Evolutionary conservation across 805 yeast species (phyloP).

Genomic region (Pichia occidentalis): DNA sequence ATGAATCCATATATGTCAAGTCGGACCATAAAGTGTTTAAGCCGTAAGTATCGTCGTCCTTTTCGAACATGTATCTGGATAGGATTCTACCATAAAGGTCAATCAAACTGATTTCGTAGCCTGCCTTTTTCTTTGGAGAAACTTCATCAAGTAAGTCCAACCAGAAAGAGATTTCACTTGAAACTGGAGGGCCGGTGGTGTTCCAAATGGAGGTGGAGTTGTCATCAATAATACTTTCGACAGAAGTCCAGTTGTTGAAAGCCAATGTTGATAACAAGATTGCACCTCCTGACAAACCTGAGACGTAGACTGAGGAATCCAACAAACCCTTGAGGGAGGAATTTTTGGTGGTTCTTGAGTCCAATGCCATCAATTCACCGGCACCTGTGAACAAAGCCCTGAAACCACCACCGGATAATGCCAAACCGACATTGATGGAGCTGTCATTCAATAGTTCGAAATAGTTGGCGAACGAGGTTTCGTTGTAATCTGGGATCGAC

Average conservation of each 20-base stretch:
- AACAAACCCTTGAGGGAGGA: conserved; percentile 46
- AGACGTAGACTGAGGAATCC: conserved; percentile 62
- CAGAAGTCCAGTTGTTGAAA: conserved; percentile 62
- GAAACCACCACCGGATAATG: conserved; percentile 81
- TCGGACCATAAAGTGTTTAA: conserved; percentile 51
- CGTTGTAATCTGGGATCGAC: conserved; percentile 38
- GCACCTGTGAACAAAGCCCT: conserved; percentile 82
- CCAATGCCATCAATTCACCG: conserved; percentile 73
- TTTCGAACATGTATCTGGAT: conserved; percentile 58
- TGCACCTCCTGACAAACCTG: conserved; percentile 76
- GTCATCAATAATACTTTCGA: conserved; percentile 43
- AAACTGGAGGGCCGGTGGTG: conserved; percentile 49
- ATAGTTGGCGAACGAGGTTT: conserved; percentile 33
- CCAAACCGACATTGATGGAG: conserved; percentile 45
- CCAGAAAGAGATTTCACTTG: conserved; percentile 46
- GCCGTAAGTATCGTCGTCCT: conserved; percentile 47
- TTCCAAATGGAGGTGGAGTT: conserved; percentile 50
- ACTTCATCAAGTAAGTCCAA: conserved; percentile 43
- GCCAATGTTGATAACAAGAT: conserved; percentile 66
- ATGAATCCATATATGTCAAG: conserved; percentile 50
- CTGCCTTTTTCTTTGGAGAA: conserved; percentile 44
- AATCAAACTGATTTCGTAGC: conserved; percentile 54
- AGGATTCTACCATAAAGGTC: conserved; percentile 71
- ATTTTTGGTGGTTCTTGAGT: conserved; percentile 52
- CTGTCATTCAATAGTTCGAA: conserved; percentile 28